Percentiles rank a stretch among this genome's conserved stretches.
phyloP scores from a whole-genome alignment of 371 early-diverging fungal species.

The Circinella minor region DNA sequence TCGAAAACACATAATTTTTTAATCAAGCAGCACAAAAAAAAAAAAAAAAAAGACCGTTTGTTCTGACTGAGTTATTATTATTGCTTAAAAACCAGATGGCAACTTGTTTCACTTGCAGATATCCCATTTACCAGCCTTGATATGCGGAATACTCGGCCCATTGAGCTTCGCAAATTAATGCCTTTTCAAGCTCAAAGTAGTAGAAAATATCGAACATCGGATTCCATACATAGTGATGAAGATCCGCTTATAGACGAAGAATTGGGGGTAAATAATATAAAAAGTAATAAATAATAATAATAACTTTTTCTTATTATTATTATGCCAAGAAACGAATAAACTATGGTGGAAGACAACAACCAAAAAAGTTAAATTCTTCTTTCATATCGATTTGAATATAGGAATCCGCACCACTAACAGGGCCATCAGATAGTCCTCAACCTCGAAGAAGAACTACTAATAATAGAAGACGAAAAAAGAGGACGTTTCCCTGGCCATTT shows the following conservation, averaged over 20 bases:
- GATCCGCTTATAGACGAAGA: constrained; percentile 54
- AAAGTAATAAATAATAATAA: not conserved
- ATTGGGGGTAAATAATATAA: constrained; percentile 30
- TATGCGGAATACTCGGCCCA: constrained; percentile 42
- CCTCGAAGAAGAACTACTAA: not conserved
- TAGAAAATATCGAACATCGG: constrained; percentile 44
- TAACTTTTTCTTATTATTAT: not conserved
- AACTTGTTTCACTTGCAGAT: constrained; percentile 3
- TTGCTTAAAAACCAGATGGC: not conserved
- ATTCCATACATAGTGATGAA: constrained; percentile 51
- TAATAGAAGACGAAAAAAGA: constrained; percentile 4
- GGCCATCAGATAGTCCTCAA: constrained; percentile 3
- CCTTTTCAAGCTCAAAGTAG: constrained; percentile 34
- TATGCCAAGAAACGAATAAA: too few species aligned
- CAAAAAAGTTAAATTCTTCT: too few species aligned
- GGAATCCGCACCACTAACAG: constrained; percentile 18
- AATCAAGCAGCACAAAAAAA: too few species aligned
- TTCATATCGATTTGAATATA: not conserved
- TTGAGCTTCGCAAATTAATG: constrained; percentile 48
- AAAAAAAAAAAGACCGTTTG: too few species aligned
- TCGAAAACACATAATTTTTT: too few species aligned
- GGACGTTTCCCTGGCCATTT: constrained; percentile 20
- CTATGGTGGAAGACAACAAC: too few species aligned
- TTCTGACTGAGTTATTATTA: too few species aligned
- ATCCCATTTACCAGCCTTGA: not conserved